A percentile compares a stretch with the other conserved stretches of the same genome.
phyloP scores from a whole-genome alignment of 805 yeast species.

The Middelhovenomyces tepae region DNA sequence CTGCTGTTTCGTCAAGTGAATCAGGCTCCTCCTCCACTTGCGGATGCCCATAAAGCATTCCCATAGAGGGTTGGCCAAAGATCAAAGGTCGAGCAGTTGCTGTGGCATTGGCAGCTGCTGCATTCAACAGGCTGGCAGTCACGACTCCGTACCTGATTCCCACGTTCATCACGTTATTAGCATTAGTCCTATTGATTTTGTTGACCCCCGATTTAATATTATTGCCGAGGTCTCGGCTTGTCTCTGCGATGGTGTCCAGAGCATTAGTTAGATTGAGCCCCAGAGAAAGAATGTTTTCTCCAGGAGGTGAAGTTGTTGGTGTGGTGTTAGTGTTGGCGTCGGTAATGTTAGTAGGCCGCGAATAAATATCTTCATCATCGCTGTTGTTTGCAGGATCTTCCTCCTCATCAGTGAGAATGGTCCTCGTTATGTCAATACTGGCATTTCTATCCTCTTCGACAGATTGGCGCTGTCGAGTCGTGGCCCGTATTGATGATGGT shows the following conservation, averaged over 20 bases:
- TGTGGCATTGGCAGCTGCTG: slow-evolving; percentile 8
- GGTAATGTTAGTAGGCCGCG: no score
- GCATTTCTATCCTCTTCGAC: no score
- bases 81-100: slow-evolving; percentile 5
- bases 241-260: neutral
- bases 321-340: neutral
- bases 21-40: neutral
- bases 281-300: neutral
- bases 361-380: no score
- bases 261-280: neutral
- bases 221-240: neutral
- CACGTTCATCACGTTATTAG: neutral
- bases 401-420: no score
- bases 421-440: no score
- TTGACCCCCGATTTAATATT: neutral
- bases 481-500: neutral
- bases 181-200: neutral
- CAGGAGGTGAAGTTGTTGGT: neutral
- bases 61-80: slow-evolving; percentile 2
- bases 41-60: neutral
- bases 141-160: slow-evolving; percentile 7
- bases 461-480: neutral
- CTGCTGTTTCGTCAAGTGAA: slow-evolving; percentile 3
- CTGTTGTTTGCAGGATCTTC: no score
- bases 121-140: slow-evolving; percentile 11